These are phyloP conservation scores for Alternaria panax DNA, from an alignment of 2,329 filamentous ascomycete species.

Conservation along the genomic window DNA sequence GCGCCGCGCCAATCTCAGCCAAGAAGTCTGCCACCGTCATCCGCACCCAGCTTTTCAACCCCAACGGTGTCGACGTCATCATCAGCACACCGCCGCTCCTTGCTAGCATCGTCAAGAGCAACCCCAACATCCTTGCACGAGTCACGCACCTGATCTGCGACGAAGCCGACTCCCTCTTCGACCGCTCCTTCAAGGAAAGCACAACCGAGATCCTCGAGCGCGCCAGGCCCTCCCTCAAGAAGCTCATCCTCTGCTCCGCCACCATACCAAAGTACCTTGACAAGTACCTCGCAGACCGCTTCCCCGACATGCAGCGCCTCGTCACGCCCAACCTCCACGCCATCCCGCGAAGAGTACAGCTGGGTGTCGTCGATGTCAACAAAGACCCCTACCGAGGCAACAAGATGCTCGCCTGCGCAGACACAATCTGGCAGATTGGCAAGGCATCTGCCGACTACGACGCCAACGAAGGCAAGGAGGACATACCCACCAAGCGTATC, in stretches of 20 bases:
- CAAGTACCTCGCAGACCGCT: constrained; percentile 79
- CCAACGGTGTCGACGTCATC: constrained; percentile 82
- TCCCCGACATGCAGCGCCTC: constrained; percentile 82
- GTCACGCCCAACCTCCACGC: constrained; percentile 96
- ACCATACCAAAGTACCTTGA: constrained; percentile 93
- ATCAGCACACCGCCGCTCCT: constrained; percentile 90
- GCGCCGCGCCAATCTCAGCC: constrained; percentile 81
- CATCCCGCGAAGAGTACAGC: constrained; percentile 91
- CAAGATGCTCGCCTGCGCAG: constrained; percentile 90
- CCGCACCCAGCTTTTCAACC: constrained; percentile 81
- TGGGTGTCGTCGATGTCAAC: constrained; percentile 90
- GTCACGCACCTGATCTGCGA: constrained; percentile 90
- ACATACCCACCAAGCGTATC: constrained; percentile 78
- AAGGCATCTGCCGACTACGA: constrained; percentile 67
- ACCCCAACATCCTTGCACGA: constrained; percentile 91
- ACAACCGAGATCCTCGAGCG: constrained; percentile 86
- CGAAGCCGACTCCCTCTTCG: constrained; percentile 94
- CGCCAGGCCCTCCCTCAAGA: constrained; percentile 78
- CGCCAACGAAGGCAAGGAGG: constrained; percentile 56
- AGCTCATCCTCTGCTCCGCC: constrained; percentile 91
- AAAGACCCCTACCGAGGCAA: constrained; percentile 94
- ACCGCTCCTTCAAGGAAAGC: constrained; percentile 86
- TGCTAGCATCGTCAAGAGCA: constrained; percentile 83
- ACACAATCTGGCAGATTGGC: constrained; percentile 92
- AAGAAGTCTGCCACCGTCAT: constrained; percentile 79